Evolutionary conservation across 306 rosid genomes (phyloP).

Genomic region (Pterocarpus macrocarpus): DNA sequence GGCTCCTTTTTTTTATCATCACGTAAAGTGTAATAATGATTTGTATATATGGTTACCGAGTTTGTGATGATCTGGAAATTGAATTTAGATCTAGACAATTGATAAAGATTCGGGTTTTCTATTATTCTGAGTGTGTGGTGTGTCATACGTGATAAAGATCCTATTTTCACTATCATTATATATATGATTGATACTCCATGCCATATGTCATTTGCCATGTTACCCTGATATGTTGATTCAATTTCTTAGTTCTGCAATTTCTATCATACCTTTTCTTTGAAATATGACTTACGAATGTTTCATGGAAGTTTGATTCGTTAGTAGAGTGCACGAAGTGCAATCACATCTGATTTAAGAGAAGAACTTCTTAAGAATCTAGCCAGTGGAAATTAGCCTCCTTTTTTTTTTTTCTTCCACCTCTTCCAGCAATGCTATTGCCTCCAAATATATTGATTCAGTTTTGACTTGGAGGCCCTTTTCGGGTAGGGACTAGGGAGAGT

Average conservation of each 20-base stretch:
- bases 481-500: neutral
- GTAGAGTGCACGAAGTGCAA: neutral
- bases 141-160: neutral
- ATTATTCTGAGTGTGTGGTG: neutral
- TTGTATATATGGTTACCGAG: slow-evolving; percentile 24
- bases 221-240: slow-evolving; percentile 22
- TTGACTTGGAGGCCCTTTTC: neutral
- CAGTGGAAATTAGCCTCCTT: neutral
- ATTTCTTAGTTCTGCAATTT: slow-evolving; percentile 24
- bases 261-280: neutral
- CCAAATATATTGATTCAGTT: neutral
- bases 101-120: neutral
- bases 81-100: slow-evolving; percentile 25
- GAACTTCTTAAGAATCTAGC: slow-evolving; percentile 7
- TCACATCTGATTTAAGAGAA: neutral
- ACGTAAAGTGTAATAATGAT: slow-evolving; percentile 22
- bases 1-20: neutral
- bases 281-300: neutral
- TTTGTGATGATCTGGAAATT: slow-evolving; percentile 25
- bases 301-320: neutral
- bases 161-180: neutral
- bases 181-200: neutral
- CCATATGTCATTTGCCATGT: neutral
- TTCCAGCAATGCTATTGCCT: too few species aligned
- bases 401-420: neutral